Percentiles rank a stretch among this genome's conserved stretches.
Conservation (phyloP, 768 basidiomycete genomes). For the Russula sp. region DNA sequence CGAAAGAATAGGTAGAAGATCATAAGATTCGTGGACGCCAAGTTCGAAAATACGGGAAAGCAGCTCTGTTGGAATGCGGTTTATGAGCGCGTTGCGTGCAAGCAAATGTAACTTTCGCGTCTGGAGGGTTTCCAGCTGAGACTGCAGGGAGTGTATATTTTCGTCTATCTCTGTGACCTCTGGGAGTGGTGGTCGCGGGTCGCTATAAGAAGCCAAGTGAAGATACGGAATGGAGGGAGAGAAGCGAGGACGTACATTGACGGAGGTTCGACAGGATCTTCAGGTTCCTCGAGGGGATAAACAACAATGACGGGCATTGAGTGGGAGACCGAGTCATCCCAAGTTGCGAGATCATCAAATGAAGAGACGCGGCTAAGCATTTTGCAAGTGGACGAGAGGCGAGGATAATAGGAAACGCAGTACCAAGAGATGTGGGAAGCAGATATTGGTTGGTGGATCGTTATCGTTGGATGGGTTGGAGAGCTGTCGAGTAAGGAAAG, state of each 20-base stretch:
- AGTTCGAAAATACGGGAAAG: conserved; percentile 29
- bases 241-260: conserved; percentile 8
- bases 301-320: conserved; percentile 17
- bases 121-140: conserved; percentile 23
- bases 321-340: conserved; percentile 20
- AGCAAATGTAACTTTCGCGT: conserved; percentile 23
- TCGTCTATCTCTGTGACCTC: conserved; percentile 26
- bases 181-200: conserved; percentile 23
- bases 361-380: conserved; percentile 22
- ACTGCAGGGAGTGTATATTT: conserved; percentile 24
- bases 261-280: conserved; percentile 16
- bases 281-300: conserved; percentile 17
- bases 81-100: conserved; percentile 25
- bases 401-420: neutral
- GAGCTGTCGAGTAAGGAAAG: neutral
- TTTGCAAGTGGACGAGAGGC: neutral
- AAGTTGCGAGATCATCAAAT: conserved; percentile 24
- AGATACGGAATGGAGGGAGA: neutral
- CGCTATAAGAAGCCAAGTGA: conserved; percentile 17
- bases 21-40: conserved; percentile 24
- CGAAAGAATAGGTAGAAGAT: conserved; percentile 22
- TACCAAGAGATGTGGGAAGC: neutral
- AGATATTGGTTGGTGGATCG: neutral
- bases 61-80: conserved; percentile 26
- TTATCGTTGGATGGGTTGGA: neutral